Conservation (phyloP, 345 rosid species). For the Citrus mangshanensis region DNA sequence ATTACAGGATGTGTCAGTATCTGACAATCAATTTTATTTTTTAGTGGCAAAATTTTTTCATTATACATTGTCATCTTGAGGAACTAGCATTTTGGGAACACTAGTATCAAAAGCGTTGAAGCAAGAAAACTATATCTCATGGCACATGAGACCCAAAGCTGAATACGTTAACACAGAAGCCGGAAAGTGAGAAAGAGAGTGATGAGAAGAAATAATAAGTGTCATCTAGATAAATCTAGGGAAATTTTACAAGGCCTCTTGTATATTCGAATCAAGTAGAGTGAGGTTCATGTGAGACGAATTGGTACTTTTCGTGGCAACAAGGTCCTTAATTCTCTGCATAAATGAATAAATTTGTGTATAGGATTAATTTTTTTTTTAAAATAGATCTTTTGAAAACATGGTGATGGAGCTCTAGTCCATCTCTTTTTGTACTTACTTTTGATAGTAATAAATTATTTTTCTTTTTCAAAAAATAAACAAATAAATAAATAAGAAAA, state of each 20-base stretch:
- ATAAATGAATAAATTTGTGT: neutral
- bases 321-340: neutral
- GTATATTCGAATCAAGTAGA: neutral
- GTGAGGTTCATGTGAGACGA: neutral
- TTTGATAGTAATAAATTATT: neutral
- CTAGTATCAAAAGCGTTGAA: neutral
- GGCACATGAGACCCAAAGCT: neutral
- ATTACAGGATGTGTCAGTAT: slow-evolving; percentile 12
- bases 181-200: neutral
- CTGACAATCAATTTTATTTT: neutral
- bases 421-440: neutral
- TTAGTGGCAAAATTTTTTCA: neutral
- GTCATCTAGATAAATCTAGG: neutral
- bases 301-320: neutral
- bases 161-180: neutral
- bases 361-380: neutral
- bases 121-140: neutral
- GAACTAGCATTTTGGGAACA: neutral
- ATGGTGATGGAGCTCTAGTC: neutral
- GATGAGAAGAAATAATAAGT: neutral
- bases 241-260: neutral
- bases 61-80: neutral
- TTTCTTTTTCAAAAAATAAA: neutral
- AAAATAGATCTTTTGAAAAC: neutral
- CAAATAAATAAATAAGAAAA: too few relatives aligned